phyloP scores from a whole-genome alignment of 257 asterid species.

The Vinca minor region DNA sequence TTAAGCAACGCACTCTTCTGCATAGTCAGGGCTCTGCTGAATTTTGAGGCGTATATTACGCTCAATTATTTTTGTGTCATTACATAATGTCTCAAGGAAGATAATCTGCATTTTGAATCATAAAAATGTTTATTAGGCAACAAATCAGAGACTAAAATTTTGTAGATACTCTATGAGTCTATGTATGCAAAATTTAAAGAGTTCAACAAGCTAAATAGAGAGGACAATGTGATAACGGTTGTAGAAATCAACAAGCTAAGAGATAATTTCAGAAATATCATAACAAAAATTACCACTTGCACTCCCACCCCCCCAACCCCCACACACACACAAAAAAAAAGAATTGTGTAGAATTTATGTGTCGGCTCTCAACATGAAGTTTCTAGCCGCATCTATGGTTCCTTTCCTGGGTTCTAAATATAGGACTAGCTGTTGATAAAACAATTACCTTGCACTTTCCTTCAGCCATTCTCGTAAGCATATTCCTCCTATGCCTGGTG shows the following conservation, averaged over 20 bases:
- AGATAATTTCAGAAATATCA: not conserved
- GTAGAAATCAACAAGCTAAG: not conserved
- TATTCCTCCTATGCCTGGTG: constrained; percentile 73
- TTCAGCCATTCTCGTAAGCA: constrained; percentile 97
- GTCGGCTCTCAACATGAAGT: no score
- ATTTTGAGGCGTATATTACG: constrained; percentile 98
- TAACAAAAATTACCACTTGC: no score
- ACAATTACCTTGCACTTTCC: constrained; percentile 85
- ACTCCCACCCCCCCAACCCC: no score
- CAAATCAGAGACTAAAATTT: constrained; percentile 6
- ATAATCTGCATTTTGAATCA: constrained; percentile 53
- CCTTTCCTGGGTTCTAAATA: not conserved
- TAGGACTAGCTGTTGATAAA: not conserved
- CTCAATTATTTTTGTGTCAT: constrained; percentile 76
- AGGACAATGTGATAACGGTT: not conserved
- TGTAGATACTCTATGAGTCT: constrained; percentile 10
- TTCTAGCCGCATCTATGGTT: not conserved
- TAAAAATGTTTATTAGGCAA: constrained; percentile 22
- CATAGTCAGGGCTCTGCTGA: constrained; percentile 99
- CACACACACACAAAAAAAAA: no score
- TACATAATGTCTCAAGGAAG: constrained; percentile 88
- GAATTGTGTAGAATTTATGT: no score
- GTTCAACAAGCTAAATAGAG: not conserved
- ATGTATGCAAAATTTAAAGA: constrained; percentile 5
- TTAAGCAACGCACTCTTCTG: constrained; percentile 64